These are phyloP conservation scores for Pyronema domesticum DNA, from an alignment of 495 filamentous ascomycete species.

Conservation along the genomic window DNA sequence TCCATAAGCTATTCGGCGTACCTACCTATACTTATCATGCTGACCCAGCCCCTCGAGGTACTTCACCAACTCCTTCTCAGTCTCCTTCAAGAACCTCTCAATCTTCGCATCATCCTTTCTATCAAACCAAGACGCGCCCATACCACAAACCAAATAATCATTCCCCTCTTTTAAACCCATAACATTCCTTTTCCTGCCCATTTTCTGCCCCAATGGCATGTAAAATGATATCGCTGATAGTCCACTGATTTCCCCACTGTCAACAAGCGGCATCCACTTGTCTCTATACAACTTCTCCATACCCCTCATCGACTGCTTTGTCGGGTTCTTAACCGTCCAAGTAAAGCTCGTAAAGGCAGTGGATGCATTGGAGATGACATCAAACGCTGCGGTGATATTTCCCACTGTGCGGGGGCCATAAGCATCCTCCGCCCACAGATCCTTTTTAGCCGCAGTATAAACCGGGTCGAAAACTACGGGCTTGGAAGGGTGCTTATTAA, in stretches of 20 bases:
- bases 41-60: neutral
- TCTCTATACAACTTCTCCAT: neutral
- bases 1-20: neutral
- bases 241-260: neutral
- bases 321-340: neutral
- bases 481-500: neutral
- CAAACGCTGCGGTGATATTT: neutral
- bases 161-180: neutral
- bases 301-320: neutral
- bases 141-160: neutral
- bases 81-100: neutral
- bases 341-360: neutral
- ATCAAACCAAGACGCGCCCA: neutral
- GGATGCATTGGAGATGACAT: too few species aligned
- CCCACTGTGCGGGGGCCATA: neutral
- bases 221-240: neutral
- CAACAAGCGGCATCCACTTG: neutral
- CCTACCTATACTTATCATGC: neutral
- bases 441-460: neutral
- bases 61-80: neutral
- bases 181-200: neutral
- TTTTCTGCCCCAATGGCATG: neutral
- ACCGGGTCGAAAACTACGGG: neutral
- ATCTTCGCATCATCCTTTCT: neutral
- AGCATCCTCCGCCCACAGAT: neutral